Evolutionary conservation across 2,329 filamentous ascomycete genomes (phyloP).

Genomic region (Sodiomyces alkalinus): DNA sequence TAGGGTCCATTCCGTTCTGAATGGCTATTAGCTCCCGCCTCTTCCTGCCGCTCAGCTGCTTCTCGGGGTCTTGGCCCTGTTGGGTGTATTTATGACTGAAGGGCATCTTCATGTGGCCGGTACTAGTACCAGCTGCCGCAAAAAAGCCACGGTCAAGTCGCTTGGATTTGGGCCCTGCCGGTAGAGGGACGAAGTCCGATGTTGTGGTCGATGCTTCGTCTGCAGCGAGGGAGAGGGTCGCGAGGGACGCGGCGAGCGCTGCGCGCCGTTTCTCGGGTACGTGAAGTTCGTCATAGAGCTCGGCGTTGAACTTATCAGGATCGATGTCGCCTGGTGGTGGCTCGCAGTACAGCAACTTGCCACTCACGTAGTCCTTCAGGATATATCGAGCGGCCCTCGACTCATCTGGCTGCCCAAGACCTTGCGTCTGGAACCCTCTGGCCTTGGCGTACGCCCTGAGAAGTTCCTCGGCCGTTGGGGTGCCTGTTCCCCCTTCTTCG

Average conservation of each 20-base stretch:
- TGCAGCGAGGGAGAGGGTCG: conserved; percentile 25
- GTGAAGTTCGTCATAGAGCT: conserved; percentile 72
- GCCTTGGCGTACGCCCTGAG: conserved; percentile 76
- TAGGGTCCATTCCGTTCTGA: conserved; percentile 71
- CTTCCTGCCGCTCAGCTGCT: conserved; percentile 71
- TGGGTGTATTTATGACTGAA: conserved; percentile 85
- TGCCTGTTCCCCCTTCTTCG: conserved; percentile 86
- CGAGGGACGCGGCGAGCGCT: conserved; percentile 37
- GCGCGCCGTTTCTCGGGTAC: conserved; percentile 68
- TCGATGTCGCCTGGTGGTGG: conserved; percentile 68
- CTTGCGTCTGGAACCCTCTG: conserved; percentile 79
- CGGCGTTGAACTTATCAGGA: conserved; percentile 64
- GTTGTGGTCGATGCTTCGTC: conserved; percentile 17
- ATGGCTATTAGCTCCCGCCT: conserved; percentile 65
- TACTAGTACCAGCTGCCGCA: conserved; percentile 38
- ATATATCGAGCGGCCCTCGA: conserved; percentile 79
- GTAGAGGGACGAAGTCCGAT: conserved; percentile 33
- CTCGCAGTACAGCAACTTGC: conserved; percentile 83
- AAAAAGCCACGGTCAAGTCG: conserved; percentile 87
- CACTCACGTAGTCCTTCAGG: conserved; percentile 94
- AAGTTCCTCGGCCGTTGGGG: conserved; percentile 72
- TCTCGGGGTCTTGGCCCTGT: conserved; percentile 47
- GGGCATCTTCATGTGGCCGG: conserved; percentile 57
- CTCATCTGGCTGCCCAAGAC: conserved; percentile 83
- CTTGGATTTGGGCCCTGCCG: conserved; percentile 57